Conservation (phyloP, 73 alveolate genomes). For the Paramecium sonneborni region DNA sequence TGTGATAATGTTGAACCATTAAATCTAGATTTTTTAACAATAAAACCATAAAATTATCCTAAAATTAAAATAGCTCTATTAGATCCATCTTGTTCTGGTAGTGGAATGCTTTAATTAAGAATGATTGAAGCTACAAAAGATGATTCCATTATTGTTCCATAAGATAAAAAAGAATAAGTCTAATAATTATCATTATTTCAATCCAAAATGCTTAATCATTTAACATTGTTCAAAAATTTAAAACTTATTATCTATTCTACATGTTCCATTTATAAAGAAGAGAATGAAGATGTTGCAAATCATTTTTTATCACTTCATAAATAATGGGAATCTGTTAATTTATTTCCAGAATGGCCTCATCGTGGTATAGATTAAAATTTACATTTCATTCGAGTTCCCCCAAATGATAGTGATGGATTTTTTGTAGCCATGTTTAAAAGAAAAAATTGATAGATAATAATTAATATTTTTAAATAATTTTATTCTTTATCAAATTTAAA, state of each 20-base stretch:
- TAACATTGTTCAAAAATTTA: constrained; percentile 12
- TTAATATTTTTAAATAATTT: too few relatives aligned
- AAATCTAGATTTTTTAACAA: constrained; percentile 42
- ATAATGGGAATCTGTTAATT: constrained; percentile 13
- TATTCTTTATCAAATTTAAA: too few relatives aligned
- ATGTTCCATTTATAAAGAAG: constrained; percentile 63
- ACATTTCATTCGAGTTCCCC: constrained; percentile 35
- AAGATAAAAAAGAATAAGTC: neutral
- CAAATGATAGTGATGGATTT: constrained; percentile 60
- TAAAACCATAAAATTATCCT: neutral
- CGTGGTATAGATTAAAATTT: constrained; percentile 49
- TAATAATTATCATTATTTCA: neutral
- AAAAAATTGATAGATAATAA: neutral
- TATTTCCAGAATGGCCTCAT: constrained; percentile 48
- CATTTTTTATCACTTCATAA: neutral
- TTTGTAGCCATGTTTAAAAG: constrained; percentile 64
- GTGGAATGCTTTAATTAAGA: constrained; percentile 61
- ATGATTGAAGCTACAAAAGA: constrained; percentile 36
- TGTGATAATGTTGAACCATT: constrained; percentile 24
- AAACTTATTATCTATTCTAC: constrained; percentile 59
- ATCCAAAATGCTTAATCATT: constrained; percentile 42
- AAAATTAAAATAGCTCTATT: constrained; percentile 36
- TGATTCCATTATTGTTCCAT: neutral
- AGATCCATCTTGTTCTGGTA: constrained; percentile 71
- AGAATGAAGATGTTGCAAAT: constrained; percentile 63